Base-by-base conservation (phyloP, 2,329 filamentous ascomycete species). In the Lecanicillium sp. region DNA sequence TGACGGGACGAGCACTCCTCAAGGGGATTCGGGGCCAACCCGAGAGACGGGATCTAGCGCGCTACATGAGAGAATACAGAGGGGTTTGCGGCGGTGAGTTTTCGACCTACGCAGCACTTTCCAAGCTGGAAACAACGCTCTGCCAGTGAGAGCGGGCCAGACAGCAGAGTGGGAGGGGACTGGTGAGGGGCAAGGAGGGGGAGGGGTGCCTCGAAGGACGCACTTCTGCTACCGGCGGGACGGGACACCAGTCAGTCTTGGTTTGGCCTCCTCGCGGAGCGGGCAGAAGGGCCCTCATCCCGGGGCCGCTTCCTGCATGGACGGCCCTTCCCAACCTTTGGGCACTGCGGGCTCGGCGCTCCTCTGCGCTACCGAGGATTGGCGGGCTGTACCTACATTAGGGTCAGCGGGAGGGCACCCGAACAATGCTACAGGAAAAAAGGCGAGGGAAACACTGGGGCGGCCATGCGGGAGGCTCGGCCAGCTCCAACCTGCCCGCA, bases 361-460 rank as follows among this genome's bases (percentile, higher is more conserved):
- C 19, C 24, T 45, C 12, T 45, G 27, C 43, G 29, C 41, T 43
- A 32, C 29, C 29, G 23, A 37, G 23, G 43, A 37, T 29, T 44
- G 32, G 21, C 23, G 33, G 43, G 24, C n/a, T 20, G 43, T 45
- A 45, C 43, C 43, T 45, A 45, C 43, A 45, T 45, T 45, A 45
- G 43, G 43, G 43, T 37, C 24, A 9, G 36, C 33, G 32, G 43
- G 33, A 45, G 37, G 33, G 32, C 43, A 37, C 32, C 42, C 42
- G 42, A 45, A 45, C 42, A 45, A 45, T 45, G 32, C 23, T 12
- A 20, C 11, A 19, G 19, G 10, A 36, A 19, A n/a, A 15, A 23
- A 19, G 4, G 33, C 23, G 32, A 36, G 21, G 23, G 8, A 44
- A 44, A 27, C 10, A 45, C 41, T 44, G 42, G 42, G 42, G 33